Conservation (phyloP, 352 stramenopile genomes). For the Globisporangium paroecandrum region DNA sequence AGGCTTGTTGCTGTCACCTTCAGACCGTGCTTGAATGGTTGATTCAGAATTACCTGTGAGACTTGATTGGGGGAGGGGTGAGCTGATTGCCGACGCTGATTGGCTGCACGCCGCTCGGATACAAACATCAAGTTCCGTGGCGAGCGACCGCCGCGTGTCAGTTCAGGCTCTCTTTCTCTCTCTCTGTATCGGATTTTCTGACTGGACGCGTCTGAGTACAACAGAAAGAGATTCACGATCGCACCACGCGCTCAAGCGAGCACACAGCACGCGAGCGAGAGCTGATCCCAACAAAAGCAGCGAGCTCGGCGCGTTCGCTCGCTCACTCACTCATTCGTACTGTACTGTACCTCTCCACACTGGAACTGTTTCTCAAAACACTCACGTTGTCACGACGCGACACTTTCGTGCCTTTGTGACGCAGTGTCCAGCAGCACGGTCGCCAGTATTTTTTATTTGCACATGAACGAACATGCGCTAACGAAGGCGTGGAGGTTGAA, state of each 20-base stretch:
- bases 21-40: neutral
- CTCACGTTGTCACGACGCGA: neutral
- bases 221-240: constrained; percentile 2
- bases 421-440: neutral
- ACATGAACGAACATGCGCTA: neutral
- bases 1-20: neutral
- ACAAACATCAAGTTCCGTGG: constrained; percentile 9
- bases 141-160: constrained; percentile 10
- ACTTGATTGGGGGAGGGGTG: neutral
- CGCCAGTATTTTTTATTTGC: neutral
- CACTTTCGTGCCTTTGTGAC: neutral
- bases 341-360: neutral
- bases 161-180: neutral
- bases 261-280: neutral
- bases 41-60: constrained; percentile 8
- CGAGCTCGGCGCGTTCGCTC: neutral
- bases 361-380: neutral
- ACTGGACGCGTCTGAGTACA: neutral
- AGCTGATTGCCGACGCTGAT: neutral
- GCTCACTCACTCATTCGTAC: no score
- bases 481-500: neutral
- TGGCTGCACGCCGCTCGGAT: constrained; percentile 4
- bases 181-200: neutral
- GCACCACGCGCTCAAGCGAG: neutral
- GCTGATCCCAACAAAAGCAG: neutral